phyloP scores from a whole-genome alignment of 768 basidiomycete species.

The Tulasnella sp. region DNA sequence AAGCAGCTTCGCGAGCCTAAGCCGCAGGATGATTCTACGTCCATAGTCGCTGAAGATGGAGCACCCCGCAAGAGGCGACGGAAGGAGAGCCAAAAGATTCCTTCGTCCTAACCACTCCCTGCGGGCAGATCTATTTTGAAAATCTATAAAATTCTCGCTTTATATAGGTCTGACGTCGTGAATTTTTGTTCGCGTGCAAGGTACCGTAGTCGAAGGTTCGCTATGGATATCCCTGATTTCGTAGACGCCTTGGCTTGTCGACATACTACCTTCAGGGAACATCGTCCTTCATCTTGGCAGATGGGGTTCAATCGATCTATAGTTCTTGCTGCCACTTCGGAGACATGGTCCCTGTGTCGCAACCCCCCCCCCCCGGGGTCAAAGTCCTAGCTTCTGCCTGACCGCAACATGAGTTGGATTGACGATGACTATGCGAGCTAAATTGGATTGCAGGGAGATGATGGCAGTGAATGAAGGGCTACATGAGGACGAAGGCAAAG shows the following conservation, averaged over 20 bases:
- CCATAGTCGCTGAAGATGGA: neutral
- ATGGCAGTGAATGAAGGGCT: neutral
- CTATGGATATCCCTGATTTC: too few relatives aligned
- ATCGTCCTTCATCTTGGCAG: too few relatives aligned
- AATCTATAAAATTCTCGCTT: neutral
- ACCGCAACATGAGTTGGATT: neutral
- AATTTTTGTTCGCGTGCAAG: too few relatives aligned
- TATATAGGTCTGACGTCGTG: neutral
- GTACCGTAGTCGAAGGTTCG: too few relatives aligned
- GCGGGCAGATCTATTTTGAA: neutral
- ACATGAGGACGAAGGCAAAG: neutral
- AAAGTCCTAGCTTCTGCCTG: neutral
- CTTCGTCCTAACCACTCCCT: neutral
- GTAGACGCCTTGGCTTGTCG: too few relatives aligned
- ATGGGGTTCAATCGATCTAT: too few relatives aligned
- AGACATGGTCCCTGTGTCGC: too few relatives aligned
- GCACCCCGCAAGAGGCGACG: neutral
- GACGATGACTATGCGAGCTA: neutral
- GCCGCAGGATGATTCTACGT: neutral
- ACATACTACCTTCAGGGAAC: too few relatives aligned
- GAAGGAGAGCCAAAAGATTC: neutral
- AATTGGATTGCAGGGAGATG: neutral
- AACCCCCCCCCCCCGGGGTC: too few relatives aligned
- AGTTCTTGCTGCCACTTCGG: too few relatives aligned
- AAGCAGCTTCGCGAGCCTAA: neutral